Evolutionary conservation across 2,329 filamentous ascomycete genomes (phyloP).

Genomic region (Didymella keratinophila): DNA sequence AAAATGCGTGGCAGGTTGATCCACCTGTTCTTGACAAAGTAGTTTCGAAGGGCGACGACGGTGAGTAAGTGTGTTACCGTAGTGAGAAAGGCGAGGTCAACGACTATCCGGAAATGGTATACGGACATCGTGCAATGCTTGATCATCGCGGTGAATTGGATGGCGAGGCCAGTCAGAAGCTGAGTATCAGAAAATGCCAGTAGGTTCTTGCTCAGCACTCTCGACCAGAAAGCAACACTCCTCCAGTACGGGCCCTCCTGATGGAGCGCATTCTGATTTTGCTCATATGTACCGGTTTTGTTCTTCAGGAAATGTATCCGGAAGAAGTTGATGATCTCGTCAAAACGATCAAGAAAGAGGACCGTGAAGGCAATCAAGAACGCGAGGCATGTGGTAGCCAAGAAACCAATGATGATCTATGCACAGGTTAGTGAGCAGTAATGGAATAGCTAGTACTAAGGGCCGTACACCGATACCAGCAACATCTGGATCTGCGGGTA

Average conservation of each 20-base stretch:
- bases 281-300: constrained; percentile 18
- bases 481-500: constrained; percentile 41
- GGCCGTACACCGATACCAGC: constrained; percentile 38
- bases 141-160: constrained; percentile 44
- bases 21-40: constrained; percentile 45
- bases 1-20: constrained; percentile 44
- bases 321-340: constrained; percentile 29
- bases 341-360: constrained; percentile 40
- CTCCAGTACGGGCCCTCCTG: constrained; percentile 34
- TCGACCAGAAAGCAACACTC: constrained; percentile 40
- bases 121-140: constrained; percentile 43
- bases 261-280: constrained; percentile 15
- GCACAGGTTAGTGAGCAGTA: constrained; percentile 6
- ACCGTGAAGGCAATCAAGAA: constrained; percentile 41
- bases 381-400: constrained; percentile 40
- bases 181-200: constrained; percentile 44
- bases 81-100: constrained; percentile 42
- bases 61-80: constrained; percentile 43
- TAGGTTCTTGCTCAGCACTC: constrained; percentile 43
- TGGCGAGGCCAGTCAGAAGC: constrained; percentile 41
- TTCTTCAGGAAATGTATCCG: constrained; percentile 25
- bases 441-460: too few relatives aligned
- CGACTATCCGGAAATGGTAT: constrained; percentile 43
- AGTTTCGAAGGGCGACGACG: constrained; percentile 39
- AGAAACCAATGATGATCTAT: constrained; percentile 40